Conservation (phyloP, 805 yeast species). For the Saturnispora zaruensis region DNA sequence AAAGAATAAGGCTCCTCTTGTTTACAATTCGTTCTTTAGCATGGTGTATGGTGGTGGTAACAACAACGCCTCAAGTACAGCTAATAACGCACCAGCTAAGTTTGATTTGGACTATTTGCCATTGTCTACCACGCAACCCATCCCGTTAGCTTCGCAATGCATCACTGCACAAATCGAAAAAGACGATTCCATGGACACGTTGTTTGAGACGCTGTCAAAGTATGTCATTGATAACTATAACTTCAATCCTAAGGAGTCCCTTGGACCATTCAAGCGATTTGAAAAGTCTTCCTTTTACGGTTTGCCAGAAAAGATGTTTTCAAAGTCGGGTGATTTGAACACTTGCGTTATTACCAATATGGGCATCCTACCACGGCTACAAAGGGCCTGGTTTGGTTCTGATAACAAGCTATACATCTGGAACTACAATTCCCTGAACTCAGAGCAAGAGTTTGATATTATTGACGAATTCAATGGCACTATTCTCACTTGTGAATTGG, state of each 20-base stretch:
- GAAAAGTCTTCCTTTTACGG: conserved; percentile 58
- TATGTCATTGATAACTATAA: conserved; percentile 64
- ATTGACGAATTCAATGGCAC: conserved; percentile 78
- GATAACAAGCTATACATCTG: conserved; percentile 79
- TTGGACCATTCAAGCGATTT: conserved; percentile 61
- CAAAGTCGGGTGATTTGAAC: conserved; percentile 1
- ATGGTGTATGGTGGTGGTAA: conserved; percentile 5
- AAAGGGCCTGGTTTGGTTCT: conserved; percentile 76
- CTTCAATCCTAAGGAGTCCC: conserved; percentile 35
- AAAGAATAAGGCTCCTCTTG: conserved; percentile 12
- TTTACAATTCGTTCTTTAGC: conserved; percentile 1
- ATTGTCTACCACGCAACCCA: conserved; percentile 42
- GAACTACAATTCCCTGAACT: conserved; percentile 48
- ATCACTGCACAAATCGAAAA: conserved; percentile 48
- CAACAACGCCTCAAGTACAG: neutral
- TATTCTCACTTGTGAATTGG: conserved; percentile 65
- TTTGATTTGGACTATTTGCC: conserved; percentile 35
- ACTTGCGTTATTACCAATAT: conserved; percentile 48
- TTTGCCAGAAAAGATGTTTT: conserved; percentile 58
- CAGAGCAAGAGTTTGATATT: conserved; percentile 56
- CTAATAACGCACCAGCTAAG: neutral
- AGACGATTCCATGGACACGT: conserved; percentile 51
- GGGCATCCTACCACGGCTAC: conserved; percentile 77
- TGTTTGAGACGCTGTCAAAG: conserved; percentile 46
- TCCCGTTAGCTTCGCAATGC: conserved; percentile 55